Evolutionary conservation across 2,329 filamentous ascomycete species (phyloP).

Genomic region (Fusarium incarnatum): DNA sequence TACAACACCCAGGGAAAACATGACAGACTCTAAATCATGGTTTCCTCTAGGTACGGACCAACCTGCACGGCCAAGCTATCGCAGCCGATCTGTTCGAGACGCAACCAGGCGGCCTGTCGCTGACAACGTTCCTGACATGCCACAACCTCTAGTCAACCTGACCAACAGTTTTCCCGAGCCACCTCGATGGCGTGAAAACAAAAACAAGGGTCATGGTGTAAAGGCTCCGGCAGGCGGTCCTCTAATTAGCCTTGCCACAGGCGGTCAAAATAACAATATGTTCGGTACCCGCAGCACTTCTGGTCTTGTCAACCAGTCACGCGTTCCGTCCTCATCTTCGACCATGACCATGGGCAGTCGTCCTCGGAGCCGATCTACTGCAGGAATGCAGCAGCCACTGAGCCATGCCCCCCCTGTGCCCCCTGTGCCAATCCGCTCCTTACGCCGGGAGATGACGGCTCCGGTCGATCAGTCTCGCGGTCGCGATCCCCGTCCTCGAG

Average conservation of each 20-base stretch:
- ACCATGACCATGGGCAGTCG: conserved; percentile 27
- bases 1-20: conserved; percentile 38
- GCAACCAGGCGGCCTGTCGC: conserved; percentile 38
- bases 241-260: conserved; percentile 60
- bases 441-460: conserved; percentile 44
- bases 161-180: conserved; percentile 71
- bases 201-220: conserved; percentile 63
- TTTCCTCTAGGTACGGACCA: conserved; percentile 55
- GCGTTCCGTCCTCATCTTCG: conserved; percentile 30
- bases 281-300: conserved; percentile 24
- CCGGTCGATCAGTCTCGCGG: conserved; percentile 40
- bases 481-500: conserved; percentile 44
- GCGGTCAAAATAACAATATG: conserved; percentile 36
- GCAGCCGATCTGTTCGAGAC: conserved; percentile 44
- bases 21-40: conserved; percentile 51
- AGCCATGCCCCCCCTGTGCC: conserved; percentile 44
- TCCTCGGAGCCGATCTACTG: conserved; percentile 46
- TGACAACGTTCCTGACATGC: conserved; percentile 49
- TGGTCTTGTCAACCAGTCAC: conserved; percentile 37
- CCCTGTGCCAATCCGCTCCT: conserved; percentile 45
- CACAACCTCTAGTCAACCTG: conserved; percentile 75
- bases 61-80: conserved; percentile 46
- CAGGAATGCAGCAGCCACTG: conserved; percentile 28
- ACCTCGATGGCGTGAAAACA: conserved; percentile 65
- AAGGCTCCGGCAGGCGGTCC: conserved; percentile 55